phyloP scores from a whole-genome alignment of 306 rosid genomes.

The Arachis hypogaea region DNA sequence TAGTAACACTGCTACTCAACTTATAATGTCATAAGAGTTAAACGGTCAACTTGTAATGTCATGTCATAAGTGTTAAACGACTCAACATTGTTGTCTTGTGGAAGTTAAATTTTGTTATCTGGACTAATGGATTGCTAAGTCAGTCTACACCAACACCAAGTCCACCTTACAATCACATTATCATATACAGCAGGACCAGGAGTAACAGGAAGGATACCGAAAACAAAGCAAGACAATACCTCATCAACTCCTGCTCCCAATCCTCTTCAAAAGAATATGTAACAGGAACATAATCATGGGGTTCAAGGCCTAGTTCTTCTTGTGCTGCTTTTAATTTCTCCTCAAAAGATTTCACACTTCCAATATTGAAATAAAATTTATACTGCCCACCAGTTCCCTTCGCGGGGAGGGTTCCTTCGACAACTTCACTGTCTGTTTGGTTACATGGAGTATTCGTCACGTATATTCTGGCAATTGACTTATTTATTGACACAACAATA shows the following conservation, averaged over 20 bases:
- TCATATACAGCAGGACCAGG: constrained; percentile 26
- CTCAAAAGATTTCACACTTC: constrained; percentile 94
- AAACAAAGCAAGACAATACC: constrained; percentile 68
- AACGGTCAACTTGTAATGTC: too few relatives aligned
- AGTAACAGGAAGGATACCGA: constrained; percentile 59
- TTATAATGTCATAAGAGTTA: too few relatives aligned
- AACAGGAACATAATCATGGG: constrained; percentile 88
- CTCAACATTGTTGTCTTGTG: too few relatives aligned
- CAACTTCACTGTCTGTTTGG: constrained; percentile 63
- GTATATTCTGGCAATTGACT: constrained; percentile 91
- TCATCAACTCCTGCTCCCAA: constrained; percentile 65
- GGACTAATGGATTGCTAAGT: too few relatives aligned
- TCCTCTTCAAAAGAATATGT: constrained; percentile 77
- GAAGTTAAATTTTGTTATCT: too few relatives aligned
- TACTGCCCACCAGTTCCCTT: constrained; percentile 39
- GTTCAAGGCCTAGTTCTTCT: constrained; percentile 75
- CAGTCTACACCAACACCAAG: constrained; percentile 48
- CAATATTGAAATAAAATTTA: constrained; percentile 82
- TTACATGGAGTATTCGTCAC: constrained; percentile 65
- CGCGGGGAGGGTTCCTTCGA: constrained; percentile 60
- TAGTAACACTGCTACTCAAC: too few relatives aligned
- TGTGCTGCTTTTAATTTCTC: constrained; percentile 96
- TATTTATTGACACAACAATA: constrained; percentile 82
- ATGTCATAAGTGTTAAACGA: too few relatives aligned
- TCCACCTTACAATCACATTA: constrained; percentile 86